phyloP scores from a whole-genome alignment of 192 early-diverging fungal species.

The Piromyces finnis region DNA sequence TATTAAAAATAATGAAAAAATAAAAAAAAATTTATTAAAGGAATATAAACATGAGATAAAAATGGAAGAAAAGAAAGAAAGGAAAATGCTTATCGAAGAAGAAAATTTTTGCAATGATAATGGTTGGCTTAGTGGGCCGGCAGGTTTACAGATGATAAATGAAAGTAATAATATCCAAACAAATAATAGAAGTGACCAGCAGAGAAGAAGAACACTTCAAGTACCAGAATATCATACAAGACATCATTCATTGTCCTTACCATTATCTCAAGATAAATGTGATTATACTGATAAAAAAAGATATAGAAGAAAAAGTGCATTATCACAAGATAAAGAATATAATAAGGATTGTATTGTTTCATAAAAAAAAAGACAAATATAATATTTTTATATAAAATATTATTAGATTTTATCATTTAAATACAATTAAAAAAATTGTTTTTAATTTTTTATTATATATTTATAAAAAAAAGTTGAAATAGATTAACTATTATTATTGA shows the following conservation, averaged over 20 bases:
- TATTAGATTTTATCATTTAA: too few species aligned
- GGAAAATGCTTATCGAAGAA: background rate
- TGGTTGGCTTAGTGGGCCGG: background rate
- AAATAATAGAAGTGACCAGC: background rate
- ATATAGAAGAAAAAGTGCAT: background rate
- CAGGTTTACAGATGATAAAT: background rate
- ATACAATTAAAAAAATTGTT: too few species aligned
- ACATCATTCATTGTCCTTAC: background rate
- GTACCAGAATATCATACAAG: background rate
- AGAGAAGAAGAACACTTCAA: background rate
- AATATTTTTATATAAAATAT: too few species aligned
- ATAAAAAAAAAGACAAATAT: background rate
- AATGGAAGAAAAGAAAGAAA: background rate
- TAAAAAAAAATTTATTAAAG: background rate
- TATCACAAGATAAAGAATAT: background rate
- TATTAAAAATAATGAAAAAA: background rate
- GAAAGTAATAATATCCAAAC: background rate
- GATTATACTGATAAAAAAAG: background rate
- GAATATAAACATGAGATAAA: background rate
- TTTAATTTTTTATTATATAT: too few species aligned
- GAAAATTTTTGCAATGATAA: background rate
- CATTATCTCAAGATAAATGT: background rate
- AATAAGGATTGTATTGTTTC: background rate
- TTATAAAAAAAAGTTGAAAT: too few species aligned
- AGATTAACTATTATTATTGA: too few species aligned